Conservation (phyloP, 352 stramenopile species). For the Peronospora tabacina region DNA sequence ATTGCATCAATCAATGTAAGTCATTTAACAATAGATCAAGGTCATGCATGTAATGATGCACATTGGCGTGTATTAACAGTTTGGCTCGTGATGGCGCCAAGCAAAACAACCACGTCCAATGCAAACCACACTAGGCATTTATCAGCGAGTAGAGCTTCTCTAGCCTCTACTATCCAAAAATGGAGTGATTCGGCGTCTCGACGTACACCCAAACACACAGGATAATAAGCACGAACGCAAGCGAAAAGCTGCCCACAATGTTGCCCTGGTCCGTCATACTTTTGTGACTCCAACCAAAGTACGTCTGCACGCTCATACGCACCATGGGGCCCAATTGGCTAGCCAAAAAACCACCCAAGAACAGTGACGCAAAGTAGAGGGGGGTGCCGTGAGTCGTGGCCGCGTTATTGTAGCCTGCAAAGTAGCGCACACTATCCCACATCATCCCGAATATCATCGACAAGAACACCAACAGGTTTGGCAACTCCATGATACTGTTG, state of each 20-base stretch:
- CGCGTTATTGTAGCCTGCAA: slow-evolving; percentile 63
- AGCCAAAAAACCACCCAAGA: slow-evolving; percentile 51
- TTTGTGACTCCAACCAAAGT: slow-evolving; percentile 69
- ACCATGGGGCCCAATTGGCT: slow-evolving; percentile 57
- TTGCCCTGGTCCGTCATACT: slow-evolving; percentile 62
- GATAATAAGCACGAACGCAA: slow-evolving; percentile 57
- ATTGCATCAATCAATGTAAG: too few relatives aligned
- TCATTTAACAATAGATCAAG: too few relatives aligned
- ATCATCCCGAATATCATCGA: slow-evolving; percentile 57
- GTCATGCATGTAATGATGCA: too few relatives aligned
- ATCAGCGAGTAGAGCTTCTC: background rate
- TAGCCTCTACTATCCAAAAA: slow-evolving; percentile 23
- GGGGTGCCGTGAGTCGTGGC: slow-evolving; percentile 54
- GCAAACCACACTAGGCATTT: too few relatives aligned
- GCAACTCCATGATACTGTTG: slow-evolving; percentile 62
- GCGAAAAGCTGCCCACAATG: slow-evolving; percentile 62
- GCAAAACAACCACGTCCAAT: too few relatives aligned
- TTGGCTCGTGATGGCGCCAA: too few relatives aligned
- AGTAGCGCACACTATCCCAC: slow-evolving; percentile 57
- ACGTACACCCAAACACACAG: slow-evolving; percentile 77
- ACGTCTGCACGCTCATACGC: slow-evolving; percentile 57
- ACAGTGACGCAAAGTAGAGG: slow-evolving; percentile 55
- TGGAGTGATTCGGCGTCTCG: slow-evolving; percentile 47
- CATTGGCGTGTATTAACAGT: too few relatives aligned
- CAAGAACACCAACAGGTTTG: slow-evolving; percentile 62